phyloP scores from a whole-genome alignment of 2,329 filamentous ascomycete species.

The Colletotrichum filicis region DNA sequence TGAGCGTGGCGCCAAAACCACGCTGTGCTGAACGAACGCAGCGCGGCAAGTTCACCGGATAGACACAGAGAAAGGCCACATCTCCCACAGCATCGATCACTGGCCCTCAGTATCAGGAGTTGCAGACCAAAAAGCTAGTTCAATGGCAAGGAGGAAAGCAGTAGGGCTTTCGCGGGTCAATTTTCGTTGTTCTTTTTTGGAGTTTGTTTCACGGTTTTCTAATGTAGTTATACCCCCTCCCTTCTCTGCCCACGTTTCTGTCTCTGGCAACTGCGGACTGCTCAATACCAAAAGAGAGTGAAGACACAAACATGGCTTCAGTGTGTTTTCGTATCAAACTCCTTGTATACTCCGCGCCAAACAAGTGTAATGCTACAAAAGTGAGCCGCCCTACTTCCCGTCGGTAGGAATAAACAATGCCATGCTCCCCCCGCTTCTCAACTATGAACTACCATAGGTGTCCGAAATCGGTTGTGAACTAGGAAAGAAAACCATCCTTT shows the following conservation, averaged over 20 bases:
- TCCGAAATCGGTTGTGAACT: neutral
- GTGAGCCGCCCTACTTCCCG: neutral
- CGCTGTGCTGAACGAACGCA: neutral
- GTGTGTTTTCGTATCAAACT: neutral
- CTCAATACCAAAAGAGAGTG: neutral
- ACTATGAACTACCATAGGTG: neutral
- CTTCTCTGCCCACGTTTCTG: neutral
- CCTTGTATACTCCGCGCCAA: slow-evolving; percentile 1
- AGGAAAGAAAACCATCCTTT: neutral
- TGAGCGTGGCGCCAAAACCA: too few species aligned
- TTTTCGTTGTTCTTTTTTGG: neutral
- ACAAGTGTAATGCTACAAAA: neutral
- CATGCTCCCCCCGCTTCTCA: neutral
- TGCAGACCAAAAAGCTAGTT: neutral
- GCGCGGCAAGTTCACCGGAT: too few species aligned
- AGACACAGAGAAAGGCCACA: neutral
- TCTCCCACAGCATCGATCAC: neutral
- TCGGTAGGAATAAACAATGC: neutral
- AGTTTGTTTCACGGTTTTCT: neutral
- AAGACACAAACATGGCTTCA: neutral
- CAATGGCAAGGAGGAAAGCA: neutral
- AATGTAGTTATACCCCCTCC: slow-evolving; percentile 6
- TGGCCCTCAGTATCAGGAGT: neutral
- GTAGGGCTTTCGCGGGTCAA: neutral
- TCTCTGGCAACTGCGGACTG: neutral